Percentiles rank a stretch among this genome's conserved stretches.
Evolutionary conservation across 75 land plant species (phyloP).

Genomic region (Gnetum montanum): DNA sequence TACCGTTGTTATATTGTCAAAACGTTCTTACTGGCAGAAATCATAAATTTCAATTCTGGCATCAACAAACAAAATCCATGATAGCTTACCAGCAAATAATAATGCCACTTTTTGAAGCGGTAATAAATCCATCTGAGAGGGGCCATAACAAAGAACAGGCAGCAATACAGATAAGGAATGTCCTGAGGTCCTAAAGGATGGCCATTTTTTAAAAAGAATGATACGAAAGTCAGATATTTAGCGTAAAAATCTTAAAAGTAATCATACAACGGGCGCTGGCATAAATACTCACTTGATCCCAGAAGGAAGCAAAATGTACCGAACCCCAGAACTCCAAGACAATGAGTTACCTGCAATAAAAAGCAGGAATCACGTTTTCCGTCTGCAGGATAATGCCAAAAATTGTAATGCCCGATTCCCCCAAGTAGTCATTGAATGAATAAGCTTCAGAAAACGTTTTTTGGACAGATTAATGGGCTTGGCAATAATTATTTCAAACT

Average conservation of each 20-base stretch:
- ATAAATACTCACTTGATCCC: conserved; percentile 79
- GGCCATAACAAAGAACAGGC: conserved; percentile 72
- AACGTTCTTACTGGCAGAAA: too few relatives aligned
- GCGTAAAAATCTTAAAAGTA: neutral
- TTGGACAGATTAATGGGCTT: too few relatives aligned
- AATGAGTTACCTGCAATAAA: conserved; percentile 64
- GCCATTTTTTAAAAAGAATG: neutral
- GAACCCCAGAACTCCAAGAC: conserved; percentile 78
- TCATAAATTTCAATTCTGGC: too few relatives aligned
- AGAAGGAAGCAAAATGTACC: conserved; percentile 86
- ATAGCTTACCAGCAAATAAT: conserved; percentile 74
- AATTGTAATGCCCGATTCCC: too few relatives aligned
- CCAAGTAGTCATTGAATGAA: too few relatives aligned
- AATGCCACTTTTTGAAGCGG: conserved; percentile 98
- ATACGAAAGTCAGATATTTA: neutral
- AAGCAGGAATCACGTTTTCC: too few relatives aligned
- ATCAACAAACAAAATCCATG: neutral
- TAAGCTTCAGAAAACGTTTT: too few relatives aligned
- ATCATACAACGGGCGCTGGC: neutral
- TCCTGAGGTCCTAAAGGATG: conserved; percentile 77
- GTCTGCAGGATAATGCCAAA: too few relatives aligned
- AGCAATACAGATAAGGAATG: conserved; percentile 76
- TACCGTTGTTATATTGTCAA: too few relatives aligned
- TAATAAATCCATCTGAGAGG: conserved; percentile 98
- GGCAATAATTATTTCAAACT: too few relatives aligned